Percentiles rank a stretch among this genome's conserved stretches.
phyloP scores from a whole-genome alignment of 2,329 filamentous ascomycete species.

The Ophiostoma australiae region DNA sequence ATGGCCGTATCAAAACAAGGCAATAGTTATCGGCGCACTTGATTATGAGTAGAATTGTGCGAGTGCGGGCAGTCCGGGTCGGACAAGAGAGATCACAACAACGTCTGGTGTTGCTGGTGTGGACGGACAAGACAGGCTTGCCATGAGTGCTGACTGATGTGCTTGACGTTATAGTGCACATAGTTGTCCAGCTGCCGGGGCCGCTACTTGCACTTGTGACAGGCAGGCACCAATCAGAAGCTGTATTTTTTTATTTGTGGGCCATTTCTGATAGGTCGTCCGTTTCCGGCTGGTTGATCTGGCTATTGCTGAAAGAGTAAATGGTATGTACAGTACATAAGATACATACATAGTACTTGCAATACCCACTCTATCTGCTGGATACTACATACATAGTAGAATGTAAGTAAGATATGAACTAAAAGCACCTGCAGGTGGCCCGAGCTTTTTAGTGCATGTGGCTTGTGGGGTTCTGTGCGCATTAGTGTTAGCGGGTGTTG shows the following conservation, averaged over 20 bases:
- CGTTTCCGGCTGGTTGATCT: constrained; percentile 4
- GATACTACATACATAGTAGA: too few relatives aligned
- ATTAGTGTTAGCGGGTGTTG: constrained; percentile 22
- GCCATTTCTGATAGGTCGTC: background rate
- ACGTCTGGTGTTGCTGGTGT: background rate
- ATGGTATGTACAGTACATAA: too few relatives aligned
- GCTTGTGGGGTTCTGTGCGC: constrained; percentile 16
- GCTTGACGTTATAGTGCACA: background rate
- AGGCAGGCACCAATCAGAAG: background rate
- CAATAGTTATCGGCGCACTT: background rate
- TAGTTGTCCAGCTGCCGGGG: background rate
- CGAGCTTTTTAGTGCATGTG: constrained; percentile 20
- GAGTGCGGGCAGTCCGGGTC: background rate
- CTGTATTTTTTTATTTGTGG: background rate
- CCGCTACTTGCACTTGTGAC: background rate
- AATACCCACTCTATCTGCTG: background rate
- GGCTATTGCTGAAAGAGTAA: constrained; percentile 17
- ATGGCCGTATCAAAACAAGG: background rate
- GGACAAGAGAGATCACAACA: background rate
- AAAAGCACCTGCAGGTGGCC: constrained; percentile 18
- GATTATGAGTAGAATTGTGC: background rate
- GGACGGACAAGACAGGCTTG: background rate
- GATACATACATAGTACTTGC: too few relatives aligned
- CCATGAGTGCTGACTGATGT: background rate
- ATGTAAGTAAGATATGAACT: constrained; percentile 9